Evolutionary conservation across 2,329 filamentous ascomycete species (phyloP), one percentile per base, ranked within the genome.

Genomic region (Daldinia sp.): DNA sequence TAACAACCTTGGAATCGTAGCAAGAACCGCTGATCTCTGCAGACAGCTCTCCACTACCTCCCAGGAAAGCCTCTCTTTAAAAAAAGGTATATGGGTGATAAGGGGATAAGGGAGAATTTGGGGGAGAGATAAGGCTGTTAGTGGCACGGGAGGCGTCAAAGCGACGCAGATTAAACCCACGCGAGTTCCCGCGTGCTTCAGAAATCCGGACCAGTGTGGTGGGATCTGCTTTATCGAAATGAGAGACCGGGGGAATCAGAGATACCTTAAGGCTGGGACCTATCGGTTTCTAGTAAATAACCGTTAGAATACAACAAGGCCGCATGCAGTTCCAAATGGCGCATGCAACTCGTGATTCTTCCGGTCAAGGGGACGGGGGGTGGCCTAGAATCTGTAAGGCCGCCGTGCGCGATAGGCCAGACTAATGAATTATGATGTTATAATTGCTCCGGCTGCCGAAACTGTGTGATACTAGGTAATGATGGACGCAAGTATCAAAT

Each of bases 401-500:
- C 44, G 42, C 48, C 50, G 51, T 35, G 59, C 64, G 64, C 64
- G 64, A 70, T 72, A 69, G 61, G 67, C 62, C 46, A 66, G 62
- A 59, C 51, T 23, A 54, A 60, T 54, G 58, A 48, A 6, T 7
- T 51, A 57, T 63, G 55, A 48, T 28, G 35, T 39, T 67, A 62
- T 65, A 53, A 69, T 69, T 60, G 60, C 44, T 67, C 65, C 60
- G 64, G 55, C 13, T 60, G 51, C 62, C 69, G 72, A 72, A 20
- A 58, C 61, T 57, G 59, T 39, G 51, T 39, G 59, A 61, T 69
- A 70, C 77, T 86, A 86, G 78, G 85, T 86, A 79, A 86, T 79
- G 78, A 87, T 82, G 70, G 84, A 83, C 78, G 79, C 81, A 73
- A 86, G 81, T 78, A 86, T 81, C 75, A 88, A 85, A 87, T 87